Percentiles rank a stretch among this genome's conserved stretches.
Conservation (phyloP, 2,329 filamentous ascomycete genomes). For the Macroventuria anomochaeta region DNA sequence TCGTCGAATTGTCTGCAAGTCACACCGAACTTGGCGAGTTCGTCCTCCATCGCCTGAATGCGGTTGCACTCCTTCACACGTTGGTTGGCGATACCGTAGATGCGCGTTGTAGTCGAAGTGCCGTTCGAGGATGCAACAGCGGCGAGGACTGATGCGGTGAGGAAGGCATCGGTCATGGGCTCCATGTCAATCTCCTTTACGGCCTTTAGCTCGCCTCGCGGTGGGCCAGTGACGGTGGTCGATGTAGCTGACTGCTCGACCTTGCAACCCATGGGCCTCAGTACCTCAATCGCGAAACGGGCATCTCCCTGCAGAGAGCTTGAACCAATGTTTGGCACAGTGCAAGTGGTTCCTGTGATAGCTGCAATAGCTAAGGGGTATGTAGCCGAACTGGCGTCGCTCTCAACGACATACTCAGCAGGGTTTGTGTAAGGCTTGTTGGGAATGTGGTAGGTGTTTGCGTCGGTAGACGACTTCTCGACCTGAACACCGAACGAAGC, state of each 20-base stretch:
- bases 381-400: constrained; percentile 95
- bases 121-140: constrained; percentile 80
- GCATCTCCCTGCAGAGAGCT: constrained; percentile 93
- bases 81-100: constrained; percentile 95
- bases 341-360: constrained; percentile 94
- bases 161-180: constrained; percentile 97
- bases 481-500: constrained; percentile 85
- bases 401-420: constrained; percentile 86
- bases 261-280: constrained; percentile 90
- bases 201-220: constrained; percentile 73
- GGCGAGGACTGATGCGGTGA: constrained; percentile 91
- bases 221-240: constrained; percentile 92
- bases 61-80: constrained; percentile 98
- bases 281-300: constrained; percentile 87
- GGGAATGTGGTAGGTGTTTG: constrained; percentile 93
- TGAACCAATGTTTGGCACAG: constrained; percentile 93
- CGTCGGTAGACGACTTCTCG: constrained; percentile 74
- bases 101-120: constrained; percentile 71
- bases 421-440: constrained; percentile 84
- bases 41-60: constrained; percentile 92
- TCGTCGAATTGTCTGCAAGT: constrained; percentile 87
- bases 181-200: constrained; percentile 94
- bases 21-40: constrained; percentile 93
- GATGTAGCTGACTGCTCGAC: constrained; percentile 85
- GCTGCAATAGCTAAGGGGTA: constrained; percentile 94